phyloP scores from a whole-genome alignment of 2,329 filamentous ascomycete genomes.

The Scorias spongiosa region DNA sequence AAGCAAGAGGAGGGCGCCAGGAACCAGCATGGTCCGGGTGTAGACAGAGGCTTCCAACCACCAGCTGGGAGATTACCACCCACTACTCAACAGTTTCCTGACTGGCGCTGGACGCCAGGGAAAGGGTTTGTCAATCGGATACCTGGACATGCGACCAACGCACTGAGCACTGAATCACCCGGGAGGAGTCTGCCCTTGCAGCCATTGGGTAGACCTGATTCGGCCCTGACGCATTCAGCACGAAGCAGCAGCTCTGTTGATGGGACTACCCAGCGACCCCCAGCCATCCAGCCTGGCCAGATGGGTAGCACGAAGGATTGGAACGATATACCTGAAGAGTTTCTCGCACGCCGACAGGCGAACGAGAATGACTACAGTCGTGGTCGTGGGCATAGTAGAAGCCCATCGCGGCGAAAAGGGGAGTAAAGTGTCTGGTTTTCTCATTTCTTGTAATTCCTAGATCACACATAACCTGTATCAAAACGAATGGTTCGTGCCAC shows the following conservation, averaged over 20 bases:
- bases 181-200: constrained; percentile 24
- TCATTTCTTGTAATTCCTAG: too few relatives aligned
- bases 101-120: constrained; percentile 15
- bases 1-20: constrained; percentile 13
- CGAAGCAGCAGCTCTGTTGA: constrained; percentile 18
- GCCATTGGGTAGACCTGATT: constrained; percentile 14
- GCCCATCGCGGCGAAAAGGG: constrained; percentile 16
- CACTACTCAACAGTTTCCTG: background rate
- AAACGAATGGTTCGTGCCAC: too few relatives aligned
- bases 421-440: constrained; percentile 7
- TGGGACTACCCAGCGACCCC: constrained; percentile 16
- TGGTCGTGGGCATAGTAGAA: constrained; percentile 11
- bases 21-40: constrained; percentile 3
- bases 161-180: constrained; percentile 21
- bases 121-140: constrained; percentile 22
- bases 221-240: constrained; percentile 15
- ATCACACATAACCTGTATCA: too few relatives aligned
- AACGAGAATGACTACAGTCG: constrained; percentile 4
- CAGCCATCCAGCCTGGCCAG: constrained; percentile 5
- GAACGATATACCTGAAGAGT: constrained; percentile 35
- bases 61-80: constrained; percentile 1
- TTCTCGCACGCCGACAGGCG: constrained; percentile 17
- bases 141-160: constrained; percentile 6
- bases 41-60: constrained; percentile 4
- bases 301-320: constrained; percentile 23